Conservation (phyloP, 495 filamentous ascomycete species). For the Apiosordaria backusii region DNA sequence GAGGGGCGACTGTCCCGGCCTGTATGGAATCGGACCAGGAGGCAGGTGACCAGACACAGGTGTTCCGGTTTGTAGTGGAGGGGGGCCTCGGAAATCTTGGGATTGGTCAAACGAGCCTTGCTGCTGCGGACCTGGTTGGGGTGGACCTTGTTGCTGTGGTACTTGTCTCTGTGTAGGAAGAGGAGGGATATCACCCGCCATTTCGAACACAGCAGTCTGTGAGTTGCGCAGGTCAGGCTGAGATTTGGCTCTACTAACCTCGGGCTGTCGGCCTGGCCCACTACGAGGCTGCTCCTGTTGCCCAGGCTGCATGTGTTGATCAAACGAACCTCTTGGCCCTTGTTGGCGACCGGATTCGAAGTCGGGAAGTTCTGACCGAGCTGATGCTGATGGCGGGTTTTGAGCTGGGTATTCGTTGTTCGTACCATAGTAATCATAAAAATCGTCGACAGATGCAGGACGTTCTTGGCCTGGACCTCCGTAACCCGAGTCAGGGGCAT, state of each 20-base stretch:
- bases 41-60: slow-evolving; percentile 25
- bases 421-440: slow-evolving; percentile 56
- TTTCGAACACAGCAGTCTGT: slow-evolving; percentile 65
- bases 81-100: slow-evolving; percentile 16
- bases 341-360: slow-evolving; percentile 62
- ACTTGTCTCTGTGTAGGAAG: slow-evolving; percentile 45
- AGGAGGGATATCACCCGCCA: slow-evolving; percentile 58
- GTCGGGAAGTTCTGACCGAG: slow-evolving; percentile 63
- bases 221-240: slow-evolving; percentile 64
- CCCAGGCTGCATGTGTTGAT: slow-evolving; percentile 39
- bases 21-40: slow-evolving; percentile 33
- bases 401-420: slow-evolving; percentile 30
- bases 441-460: slow-evolving; percentile 44
- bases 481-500: slow-evolving; percentile 24
- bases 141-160: slow-evolving; percentile 37
- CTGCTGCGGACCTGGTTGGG: slow-evolving; percentile 18
- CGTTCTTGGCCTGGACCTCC: slow-evolving; percentile 22
- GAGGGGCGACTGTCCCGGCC: slow-evolving; percentile 29
- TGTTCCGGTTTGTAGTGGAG: slow-evolving; percentile 1
- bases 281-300: slow-evolving; percentile 37
- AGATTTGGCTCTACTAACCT: slow-evolving; percentile 56
- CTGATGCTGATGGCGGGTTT: slow-evolving; percentile 27
- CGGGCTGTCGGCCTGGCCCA: slow-evolving; percentile 41
- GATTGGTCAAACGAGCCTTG: slow-evolving; percentile 27
- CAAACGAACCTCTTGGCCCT: slow-evolving; percentile 47